Evolutionary conservation across 1,139 yeast species (phyloP).

Genomic region (Protomyces inundatus): DNA sequence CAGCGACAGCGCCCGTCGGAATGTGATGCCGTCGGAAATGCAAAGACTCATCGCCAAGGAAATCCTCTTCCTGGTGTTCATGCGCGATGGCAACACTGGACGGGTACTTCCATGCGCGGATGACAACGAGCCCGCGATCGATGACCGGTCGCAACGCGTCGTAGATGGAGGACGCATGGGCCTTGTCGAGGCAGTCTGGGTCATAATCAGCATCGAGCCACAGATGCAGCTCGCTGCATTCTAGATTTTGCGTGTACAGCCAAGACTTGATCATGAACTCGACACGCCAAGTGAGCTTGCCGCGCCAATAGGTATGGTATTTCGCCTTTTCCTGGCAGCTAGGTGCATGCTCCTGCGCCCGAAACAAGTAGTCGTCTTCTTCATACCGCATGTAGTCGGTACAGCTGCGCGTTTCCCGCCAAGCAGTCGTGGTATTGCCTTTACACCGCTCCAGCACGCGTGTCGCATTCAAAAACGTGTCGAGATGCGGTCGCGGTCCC

Average conservation of each 20-base stretch:
- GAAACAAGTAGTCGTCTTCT: background rate
- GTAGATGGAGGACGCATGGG: slow-evolving; percentile 5
- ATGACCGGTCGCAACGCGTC: slow-evolving; percentile 9
- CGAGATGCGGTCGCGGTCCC: background rate
- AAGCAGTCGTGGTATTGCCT: slow-evolving; percentile 2
- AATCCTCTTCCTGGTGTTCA: slow-evolving; percentile 8
- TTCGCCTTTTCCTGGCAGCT: background rate
- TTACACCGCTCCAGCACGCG: slow-evolving; percentile 7
- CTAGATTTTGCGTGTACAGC: slow-evolving; percentile 18
- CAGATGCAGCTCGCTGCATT: slow-evolving; percentile 15
- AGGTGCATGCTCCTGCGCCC: background rate
- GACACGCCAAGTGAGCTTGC: slow-evolving; percentile 16
- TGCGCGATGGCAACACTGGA: slow-evolving; percentile 3
- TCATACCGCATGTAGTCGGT: slow-evolving; percentile 2
- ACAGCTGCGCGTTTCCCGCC: slow-evolving; percentile 20
- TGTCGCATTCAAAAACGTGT: background rate
- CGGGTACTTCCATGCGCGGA: slow-evolving; percentile 19
- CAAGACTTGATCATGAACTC: slow-evolving; percentile 23
- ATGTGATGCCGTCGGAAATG: slow-evolving; percentile 11
- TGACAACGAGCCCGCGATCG: background rate
- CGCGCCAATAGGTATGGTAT: slow-evolving; percentile 25
- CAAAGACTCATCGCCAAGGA: background rate
- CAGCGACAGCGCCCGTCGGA: slow-evolving; percentile 21
- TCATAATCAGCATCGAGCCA: slow-evolving; percentile 23
- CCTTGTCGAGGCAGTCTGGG: background rate